Evolutionary conservation across 441 rosid genomes (phyloP), one percentile per base, ranked within the genome.

Genomic region (Brassica balearica): DNA sequence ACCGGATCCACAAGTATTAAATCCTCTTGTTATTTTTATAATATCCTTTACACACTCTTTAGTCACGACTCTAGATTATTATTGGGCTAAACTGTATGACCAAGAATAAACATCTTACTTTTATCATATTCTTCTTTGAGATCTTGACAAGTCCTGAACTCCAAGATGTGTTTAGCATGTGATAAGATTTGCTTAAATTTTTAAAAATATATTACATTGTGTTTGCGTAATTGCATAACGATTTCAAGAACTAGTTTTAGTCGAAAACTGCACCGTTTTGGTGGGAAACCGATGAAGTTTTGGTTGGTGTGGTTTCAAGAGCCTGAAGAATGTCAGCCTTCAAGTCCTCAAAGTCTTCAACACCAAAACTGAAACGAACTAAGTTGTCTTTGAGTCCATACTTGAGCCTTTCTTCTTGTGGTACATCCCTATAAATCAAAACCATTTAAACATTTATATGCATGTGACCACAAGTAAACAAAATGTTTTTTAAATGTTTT

Each of bases 381-480:
- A 93, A 76, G 86, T 87, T 95, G 58, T 95, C 98, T 87, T 74
- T 85, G 10, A 91, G 85, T 82, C 94, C 97, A 15, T 86, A 87
- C 72, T 84, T 89, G 3, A 72, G 88, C 84, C 97, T 88, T 78
- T 91, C 92, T 1, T 88, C 43, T 65, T 73, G 90, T 41, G 78
- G 59, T 65, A 88, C 86, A 85, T 91, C 97, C 98, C 97, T 94
- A 32, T 64, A n/a, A 38, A 65, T 46, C 53, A 55, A n/a, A 43
- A 43, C 0, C 55, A 29, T 23, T 2, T 6, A 46, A 32, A 64
- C 22, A 19, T 15, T 36, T 6, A 4, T 22, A 2, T 19, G n/a
- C 34, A 69, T 51, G 55, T 48, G 20, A 17, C 25, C 23, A 77
- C 5, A 63, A 12, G 14, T 0, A 12, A 6, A 56, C 5, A 5